These are phyloP conservation scores for Lachnellula occidentalis DNA, from an alignment of 2,329 filamentous ascomycete genomes.

Conservation along the genomic window DNA sequence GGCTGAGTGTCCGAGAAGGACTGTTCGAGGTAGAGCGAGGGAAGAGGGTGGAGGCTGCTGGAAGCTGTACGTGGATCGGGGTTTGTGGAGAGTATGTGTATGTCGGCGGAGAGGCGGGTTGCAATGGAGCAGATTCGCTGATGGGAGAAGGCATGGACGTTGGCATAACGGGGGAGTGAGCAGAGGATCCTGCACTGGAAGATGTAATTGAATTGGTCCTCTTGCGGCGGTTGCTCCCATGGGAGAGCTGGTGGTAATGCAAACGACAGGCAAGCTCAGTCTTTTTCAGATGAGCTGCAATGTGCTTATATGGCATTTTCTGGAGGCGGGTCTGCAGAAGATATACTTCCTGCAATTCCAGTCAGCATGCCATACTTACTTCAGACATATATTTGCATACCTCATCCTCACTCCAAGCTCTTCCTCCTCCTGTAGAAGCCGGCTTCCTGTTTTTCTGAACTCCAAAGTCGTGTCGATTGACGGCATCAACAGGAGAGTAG, in stretches of 20 bases:
- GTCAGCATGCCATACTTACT: neutral
- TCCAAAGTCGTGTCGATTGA: slow-evolving; percentile 54
- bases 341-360: slow-evolving; percentile 62
- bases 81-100: slow-evolving; percentile 34
- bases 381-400: slow-evolving; percentile 37
- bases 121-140: slow-evolving; percentile 33
- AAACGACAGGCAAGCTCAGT: slow-evolving; percentile 82
- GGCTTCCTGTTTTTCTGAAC: slow-evolving; percentile 62
- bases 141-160: slow-evolving; percentile 46
- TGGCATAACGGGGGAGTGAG: slow-evolving; percentile 45
- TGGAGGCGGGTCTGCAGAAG: slow-evolving; percentile 77
- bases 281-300: slow-evolving; percentile 79
- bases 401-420: slow-evolving; percentile 84
- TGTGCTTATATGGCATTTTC: slow-evolving; percentile 90
- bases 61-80: slow-evolving; percentile 33
- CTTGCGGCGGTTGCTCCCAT: slow-evolving; percentile 76
- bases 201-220: slow-evolving; percentile 66
- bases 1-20: slow-evolving; percentile 38
- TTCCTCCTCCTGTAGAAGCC: slow-evolving; percentile 66
- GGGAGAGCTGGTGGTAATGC: slow-evolving; percentile 81
- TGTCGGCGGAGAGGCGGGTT: slow-evolving; percentile 30
- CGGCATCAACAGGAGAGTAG: slow-evolving; percentile 42
- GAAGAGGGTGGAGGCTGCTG: slow-evolving; percentile 42
- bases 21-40: slow-evolving; percentile 47
- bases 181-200: slow-evolving; percentile 47